These are phyloP conservation scores for Candida vaughaniae DNA, from an alignment of 805 yeast species.

Conservation along the genomic window DNA sequence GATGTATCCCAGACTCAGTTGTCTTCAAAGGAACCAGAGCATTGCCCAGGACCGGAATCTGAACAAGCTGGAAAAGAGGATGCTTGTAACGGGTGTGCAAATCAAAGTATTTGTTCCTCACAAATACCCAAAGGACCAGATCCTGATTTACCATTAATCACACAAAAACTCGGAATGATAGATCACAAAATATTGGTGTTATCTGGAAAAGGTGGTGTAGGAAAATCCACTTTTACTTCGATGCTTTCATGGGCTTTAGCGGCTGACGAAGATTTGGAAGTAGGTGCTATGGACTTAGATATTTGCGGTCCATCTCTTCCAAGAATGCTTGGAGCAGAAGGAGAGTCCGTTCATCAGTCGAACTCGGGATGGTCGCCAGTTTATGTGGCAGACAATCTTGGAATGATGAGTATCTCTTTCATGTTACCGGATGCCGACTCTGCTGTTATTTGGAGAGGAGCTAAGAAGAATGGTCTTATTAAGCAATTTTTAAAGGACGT, in stretches of 20 bases:
- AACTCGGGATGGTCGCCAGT: conserved; percentile 97
- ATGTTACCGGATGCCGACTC: conserved; percentile 92
- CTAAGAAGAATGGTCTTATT: conserved; percentile 90
- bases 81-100: conserved; percentile 94
- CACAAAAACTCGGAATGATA: conserved; percentile 58
- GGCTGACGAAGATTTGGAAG: conserved; percentile 71
- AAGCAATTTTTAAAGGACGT: conserved; percentile 94
- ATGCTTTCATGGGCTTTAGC: conserved; percentile 98
- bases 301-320: conserved; percentile 98
- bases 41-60: conserved; percentile 98
- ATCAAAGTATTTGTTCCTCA: conserved; percentile 84
- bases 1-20: conserved; percentile 15
- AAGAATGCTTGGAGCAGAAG: conserved; percentile 86
- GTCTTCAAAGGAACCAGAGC: conserved; percentile 60
- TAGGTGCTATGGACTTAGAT: conserved; percentile 96
- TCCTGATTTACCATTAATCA: conserved; percentile 81
- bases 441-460: conserved; percentile 96
- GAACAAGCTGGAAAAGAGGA: conserved; percentile 91
- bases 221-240: conserved; percentile 92
- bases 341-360: conserved; percentile 83
- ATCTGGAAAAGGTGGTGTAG: conserved; percentile 94
- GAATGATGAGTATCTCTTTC: conserved; percentile 92
- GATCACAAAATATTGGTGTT: conserved; percentile 78
- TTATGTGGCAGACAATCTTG: conserved; percentile 90
- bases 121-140: conserved; percentile 89